Evolutionary conservation across 345 rosid species (phyloP).

Genomic region (Populus davidiana): DNA sequence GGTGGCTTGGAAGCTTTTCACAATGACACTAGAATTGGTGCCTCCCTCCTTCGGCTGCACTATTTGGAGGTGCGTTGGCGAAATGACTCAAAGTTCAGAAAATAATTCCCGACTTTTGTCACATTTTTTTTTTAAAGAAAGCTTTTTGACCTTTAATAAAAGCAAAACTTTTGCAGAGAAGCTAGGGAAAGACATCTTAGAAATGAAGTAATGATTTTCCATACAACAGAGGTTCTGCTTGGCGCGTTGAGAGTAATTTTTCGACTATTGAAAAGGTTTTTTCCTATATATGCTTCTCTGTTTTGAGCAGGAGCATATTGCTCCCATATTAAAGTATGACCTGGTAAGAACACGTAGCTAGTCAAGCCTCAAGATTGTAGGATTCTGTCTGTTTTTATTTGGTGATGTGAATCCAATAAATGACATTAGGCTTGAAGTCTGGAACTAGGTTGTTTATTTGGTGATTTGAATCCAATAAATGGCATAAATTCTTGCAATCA

Average conservation of each 20-base stretch:
- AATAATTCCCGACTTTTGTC: neutral
- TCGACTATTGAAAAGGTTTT: neutral
- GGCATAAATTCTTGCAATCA: neutral
- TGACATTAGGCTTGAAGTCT: too few species aligned
- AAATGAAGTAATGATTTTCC: neutral
- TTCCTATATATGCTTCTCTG: neutral
- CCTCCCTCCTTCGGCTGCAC: conserved; percentile 68
- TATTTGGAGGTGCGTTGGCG: neutral
- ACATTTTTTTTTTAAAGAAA: neutral
- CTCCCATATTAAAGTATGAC: neutral
- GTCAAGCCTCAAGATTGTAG: neutral
- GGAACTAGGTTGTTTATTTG: too few species aligned
- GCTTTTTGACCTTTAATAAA: neutral
- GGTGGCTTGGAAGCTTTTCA: conserved; percentile 57
- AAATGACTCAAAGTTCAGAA: neutral
- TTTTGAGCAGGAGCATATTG: neutral
- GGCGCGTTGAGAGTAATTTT: neutral
- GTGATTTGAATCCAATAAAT: neutral
- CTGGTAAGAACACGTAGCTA: neutral
- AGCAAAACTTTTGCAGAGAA: neutral
- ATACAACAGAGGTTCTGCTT: neutral
- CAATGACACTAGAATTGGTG: conserved; percentile 68
- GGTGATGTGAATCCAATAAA: too few species aligned
- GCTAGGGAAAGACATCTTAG: neutral
- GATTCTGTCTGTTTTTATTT: too few species aligned